These are phyloP conservation scores for Benincasa hispida DNA, from an alignment of 306 rosid genomes.

Conservation along the genomic window DNA sequence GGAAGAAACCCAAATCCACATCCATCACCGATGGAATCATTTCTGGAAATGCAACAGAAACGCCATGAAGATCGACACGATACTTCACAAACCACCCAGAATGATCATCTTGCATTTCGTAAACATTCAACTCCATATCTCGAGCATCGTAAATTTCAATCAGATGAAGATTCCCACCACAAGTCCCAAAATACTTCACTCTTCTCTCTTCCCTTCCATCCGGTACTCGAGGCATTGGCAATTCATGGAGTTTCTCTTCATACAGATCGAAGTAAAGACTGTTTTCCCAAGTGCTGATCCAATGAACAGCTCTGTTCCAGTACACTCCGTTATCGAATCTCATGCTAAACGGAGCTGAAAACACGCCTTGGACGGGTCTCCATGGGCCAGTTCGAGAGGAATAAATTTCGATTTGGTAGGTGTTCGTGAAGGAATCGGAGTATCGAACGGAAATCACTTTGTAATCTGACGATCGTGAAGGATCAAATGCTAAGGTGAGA, in stretches of 20 bases:
- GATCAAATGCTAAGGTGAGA: constrained; percentile 20
- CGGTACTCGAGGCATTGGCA: constrained; percentile 5
- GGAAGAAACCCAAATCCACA: neutral
- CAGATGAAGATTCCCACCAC: neutral
- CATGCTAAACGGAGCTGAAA: constrained; percentile 7
- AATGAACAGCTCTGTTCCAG: constrained; percentile 23
- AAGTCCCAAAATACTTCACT: constrained; percentile 6
- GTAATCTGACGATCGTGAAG: constrained; percentile 11
- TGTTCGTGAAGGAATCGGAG: neutral
- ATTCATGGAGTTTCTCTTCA: constrained; percentile 2
- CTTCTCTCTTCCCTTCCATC: neutral
- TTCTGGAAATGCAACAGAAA: neutral
- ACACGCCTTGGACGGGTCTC: constrained; percentile 5
- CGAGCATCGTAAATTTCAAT: neutral
- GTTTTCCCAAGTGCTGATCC: constrained; percentile 8
- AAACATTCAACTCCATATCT: neutral
- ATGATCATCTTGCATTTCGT: constrained; percentile 8
- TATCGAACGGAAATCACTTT: constrained; percentile 10
- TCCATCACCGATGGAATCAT: neutral
- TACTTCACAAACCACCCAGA: constrained; percentile 12
- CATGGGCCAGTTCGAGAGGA: constrained; percentile 16
- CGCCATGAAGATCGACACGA: neutral
- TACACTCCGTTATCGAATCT: constrained; percentile 13
- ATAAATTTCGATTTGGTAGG: constrained; percentile 17
- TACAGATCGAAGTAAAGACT: constrained; percentile 5